Conservation (phyloP, 768 basidiomycete species). For the Lentinula boryana region DNA sequence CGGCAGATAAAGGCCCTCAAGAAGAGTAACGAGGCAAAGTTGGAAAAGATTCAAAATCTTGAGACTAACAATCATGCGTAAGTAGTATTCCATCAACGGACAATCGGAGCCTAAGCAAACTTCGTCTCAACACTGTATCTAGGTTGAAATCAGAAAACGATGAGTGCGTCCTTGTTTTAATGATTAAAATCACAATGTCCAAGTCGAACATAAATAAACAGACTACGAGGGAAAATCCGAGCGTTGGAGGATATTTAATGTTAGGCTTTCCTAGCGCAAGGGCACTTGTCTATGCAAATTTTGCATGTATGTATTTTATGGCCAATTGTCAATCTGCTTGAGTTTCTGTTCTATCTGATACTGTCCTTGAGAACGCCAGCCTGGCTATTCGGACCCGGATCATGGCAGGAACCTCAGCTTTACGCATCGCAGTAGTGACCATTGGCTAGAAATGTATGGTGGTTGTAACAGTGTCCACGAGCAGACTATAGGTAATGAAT, state of each 20-base stretch:
- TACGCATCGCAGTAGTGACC: neutral
- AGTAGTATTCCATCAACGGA: conserved; percentile 12
- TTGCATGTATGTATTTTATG: neutral
- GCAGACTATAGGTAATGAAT: neutral
- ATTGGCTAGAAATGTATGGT: neutral
- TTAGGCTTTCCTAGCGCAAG: neutral
- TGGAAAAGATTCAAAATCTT: conserved; percentile 22
- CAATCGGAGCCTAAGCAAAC: too few relatives aligned
- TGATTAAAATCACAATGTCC: neutral
- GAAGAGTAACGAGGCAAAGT: conserved; percentile 27
- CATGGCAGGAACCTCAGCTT: neutral
- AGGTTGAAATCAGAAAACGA: conserved; percentile 2
- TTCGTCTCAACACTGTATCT: neutral
- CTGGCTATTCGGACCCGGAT: neutral
- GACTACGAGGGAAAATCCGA: neutral
- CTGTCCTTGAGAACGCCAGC: neutral
- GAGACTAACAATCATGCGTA: conserved; percentile 19
- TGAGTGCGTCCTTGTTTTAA: neutral
- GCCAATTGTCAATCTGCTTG: neutral
- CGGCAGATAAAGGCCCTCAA: conserved; percentile 28
- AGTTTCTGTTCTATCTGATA: neutral
- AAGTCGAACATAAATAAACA: neutral
- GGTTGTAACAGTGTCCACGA: neutral
- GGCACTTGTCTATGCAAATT: neutral
- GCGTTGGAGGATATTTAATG: neutral